Base-by-base conservation (phyloP, 179 eudicot genomes). In the Silene coronaria region DNA sequence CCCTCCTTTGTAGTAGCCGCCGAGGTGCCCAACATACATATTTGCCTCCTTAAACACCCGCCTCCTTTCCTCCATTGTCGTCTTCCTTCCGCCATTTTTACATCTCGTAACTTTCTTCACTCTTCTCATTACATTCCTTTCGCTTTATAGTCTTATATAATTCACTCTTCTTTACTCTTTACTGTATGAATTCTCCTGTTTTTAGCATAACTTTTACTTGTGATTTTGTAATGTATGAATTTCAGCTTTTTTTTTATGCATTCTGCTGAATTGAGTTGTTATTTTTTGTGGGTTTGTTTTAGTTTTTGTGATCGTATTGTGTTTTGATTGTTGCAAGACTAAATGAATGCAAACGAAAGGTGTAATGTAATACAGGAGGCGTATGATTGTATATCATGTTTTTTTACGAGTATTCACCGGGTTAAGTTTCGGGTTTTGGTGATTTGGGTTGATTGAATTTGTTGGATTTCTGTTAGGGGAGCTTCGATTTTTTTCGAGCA, bases 201-300 rank as follows among this genome's bases (percentile, higher is more conserved):
- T 67, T 19, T 32, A 38, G 19, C 57, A 51, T 2, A 16, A 8
- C 16, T 21, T 21, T 21, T 22, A 16, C 24, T 23, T 23, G 9
- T 17, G 55, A 21, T 38, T 21, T 12, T 21, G 26, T 68, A 59
- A 6, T 23, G 24, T 59, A 51, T 68, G 55, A 34, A 17, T 34
- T 67, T 19, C 16, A 8, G 57, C 57, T 67, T 17, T 34, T 19
- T 67, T 34, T 67, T 38, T 30, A 14, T 42, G 42, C 8, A 8
- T 67, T 67, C 27, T 67, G 27, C 0, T 67, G 14, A 19, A 19
- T 34, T 3, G 22, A 9, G 3, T 42, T 48, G 17, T 9, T 38
- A 10, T 38, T 11, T 38, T 67, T 67, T 3, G 53, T 67, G 71
- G 71, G 71, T 67, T 67, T 67, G 24, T 3, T 36, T 67, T 67